Percentiles rank a stretch among this genome's conserved stretches.
phyloP scores from a whole-genome alignment of 768 basidiomycete genomes.

The Boletus edulis region DNA sequence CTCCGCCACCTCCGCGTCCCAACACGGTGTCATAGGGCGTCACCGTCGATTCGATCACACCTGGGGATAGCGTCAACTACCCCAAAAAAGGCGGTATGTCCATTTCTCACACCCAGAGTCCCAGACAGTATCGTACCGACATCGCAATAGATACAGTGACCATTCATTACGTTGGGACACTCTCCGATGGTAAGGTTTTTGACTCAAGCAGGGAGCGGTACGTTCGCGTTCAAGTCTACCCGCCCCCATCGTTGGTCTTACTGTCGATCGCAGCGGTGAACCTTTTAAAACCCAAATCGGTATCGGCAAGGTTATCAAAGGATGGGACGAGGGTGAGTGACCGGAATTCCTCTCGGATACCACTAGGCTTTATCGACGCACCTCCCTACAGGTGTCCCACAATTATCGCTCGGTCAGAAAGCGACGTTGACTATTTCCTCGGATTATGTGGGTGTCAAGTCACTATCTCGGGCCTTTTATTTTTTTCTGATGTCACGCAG shows the following conservation, averaged over 20 bases:
- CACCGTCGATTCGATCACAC: conserved; percentile 51
- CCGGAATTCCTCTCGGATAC: not conserved
- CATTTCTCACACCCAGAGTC: conserved; percentile 9
- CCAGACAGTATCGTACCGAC: conserved; percentile 19
- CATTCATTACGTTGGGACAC: conserved; percentile 81
- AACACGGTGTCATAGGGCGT: conserved; percentile 55
- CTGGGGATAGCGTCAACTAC: conserved; percentile 62
- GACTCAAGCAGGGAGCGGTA: conserved; percentile 80
- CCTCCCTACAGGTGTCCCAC: conserved; percentile 56
- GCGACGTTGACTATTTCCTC: conserved; percentile 63
- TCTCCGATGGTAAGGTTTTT: conserved; percentile 60
- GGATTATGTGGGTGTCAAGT: conserved; percentile 64
- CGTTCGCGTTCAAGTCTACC: conserved; percentile 12
- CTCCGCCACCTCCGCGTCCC: not conserved
- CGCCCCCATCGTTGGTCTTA: not conserved
- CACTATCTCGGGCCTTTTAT: not conserved
- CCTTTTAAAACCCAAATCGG: conserved; percentile 76
- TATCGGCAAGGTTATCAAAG: conserved; percentile 78
- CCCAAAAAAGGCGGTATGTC: conserved; percentile 70
- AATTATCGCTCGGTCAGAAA: conserved; percentile 76
- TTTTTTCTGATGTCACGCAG: conserved; percentile 33
- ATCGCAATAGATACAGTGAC: conserved; percentile 55
- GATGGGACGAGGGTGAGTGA: conserved; percentile 83
- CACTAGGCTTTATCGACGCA: not conserved
- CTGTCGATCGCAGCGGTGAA: conserved; percentile 38